phyloP scores from a whole-genome alignment of 208 protist genomes.

The Trypanosoma avium region DNA sequence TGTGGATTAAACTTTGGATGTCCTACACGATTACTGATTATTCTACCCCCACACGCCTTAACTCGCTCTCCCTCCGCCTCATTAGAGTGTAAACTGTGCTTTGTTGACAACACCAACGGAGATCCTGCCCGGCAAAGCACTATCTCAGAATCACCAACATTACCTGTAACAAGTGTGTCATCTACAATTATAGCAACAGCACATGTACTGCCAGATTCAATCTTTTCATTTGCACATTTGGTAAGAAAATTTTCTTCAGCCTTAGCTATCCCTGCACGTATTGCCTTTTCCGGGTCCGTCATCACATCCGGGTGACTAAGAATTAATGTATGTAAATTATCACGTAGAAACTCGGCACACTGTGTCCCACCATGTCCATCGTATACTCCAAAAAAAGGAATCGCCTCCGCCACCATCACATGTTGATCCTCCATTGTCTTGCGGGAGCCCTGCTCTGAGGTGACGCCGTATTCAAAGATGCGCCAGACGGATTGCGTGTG shows the following conservation, averaged over 20 bases:
- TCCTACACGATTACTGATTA: slow-evolving; percentile 92
- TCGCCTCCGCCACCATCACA: slow-evolving; percentile 73
- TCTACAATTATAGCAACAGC: slow-evolving; percentile 83
- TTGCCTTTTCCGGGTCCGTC: slow-evolving; percentile 66
- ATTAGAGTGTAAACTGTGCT: slow-evolving; percentile 81
- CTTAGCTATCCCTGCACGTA: slow-evolving; percentile 83
- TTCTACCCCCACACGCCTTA: slow-evolving; percentile 76
- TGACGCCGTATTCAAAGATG: slow-evolving; percentile 78
- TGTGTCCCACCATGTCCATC: slow-evolving; percentile 88
- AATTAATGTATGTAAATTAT: slow-evolving; percentile 76
- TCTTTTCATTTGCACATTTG: slow-evolving; percentile 66
- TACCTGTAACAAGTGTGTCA: slow-evolving; percentile 81
- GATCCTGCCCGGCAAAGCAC: slow-evolving; percentile 72
- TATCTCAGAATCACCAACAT: slow-evolving; percentile 88
- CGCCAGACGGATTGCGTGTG: slow-evolving; percentile 42
- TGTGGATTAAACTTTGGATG: slow-evolving; percentile 90
- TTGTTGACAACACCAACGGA: slow-evolving; percentile 79
- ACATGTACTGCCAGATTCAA: slow-evolving; percentile 85
- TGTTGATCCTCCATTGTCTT: slow-evolving; percentile 91
- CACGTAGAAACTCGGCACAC: slow-evolving; percentile 81
- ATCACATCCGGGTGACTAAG: slow-evolving; percentile 59
- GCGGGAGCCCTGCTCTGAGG: slow-evolving; percentile 78
- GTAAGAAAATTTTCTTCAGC: slow-evolving; percentile 68
- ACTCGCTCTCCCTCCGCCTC: slow-evolving; percentile 85
- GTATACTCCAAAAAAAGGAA: slow-evolving; percentile 89